Evolutionary conservation across 306 rosid genomes (phyloP).

Genomic region (Lablab purpureus): DNA sequence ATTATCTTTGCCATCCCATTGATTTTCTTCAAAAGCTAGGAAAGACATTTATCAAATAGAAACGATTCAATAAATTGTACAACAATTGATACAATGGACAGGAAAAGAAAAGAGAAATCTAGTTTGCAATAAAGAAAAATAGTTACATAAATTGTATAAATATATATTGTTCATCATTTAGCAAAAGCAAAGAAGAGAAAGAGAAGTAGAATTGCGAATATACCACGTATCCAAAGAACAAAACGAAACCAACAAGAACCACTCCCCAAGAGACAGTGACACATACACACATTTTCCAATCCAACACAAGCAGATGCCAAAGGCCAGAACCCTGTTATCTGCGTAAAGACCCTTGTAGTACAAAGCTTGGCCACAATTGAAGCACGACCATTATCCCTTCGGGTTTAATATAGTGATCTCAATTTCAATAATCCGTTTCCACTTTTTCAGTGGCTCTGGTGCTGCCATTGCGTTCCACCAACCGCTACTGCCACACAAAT

Average conservation of each 20-base stretch:
- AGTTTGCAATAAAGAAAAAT: too few species aligned
- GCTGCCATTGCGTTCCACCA: constrained; percentile 52
- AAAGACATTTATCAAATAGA: too few species aligned
- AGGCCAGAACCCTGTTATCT: constrained; percentile 53
- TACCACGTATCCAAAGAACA: background rate
- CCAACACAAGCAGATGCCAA: constrained; percentile 28
- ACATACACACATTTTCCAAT: constrained; percentile 17
- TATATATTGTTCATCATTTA: too few species aligned
- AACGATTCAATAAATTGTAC: too few species aligned
- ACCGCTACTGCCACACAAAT: constrained; percentile 60
- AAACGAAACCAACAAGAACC: constrained; percentile 52
- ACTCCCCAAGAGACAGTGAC: constrained; percentile 47
- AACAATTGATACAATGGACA: too few species aligned
- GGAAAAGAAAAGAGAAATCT: too few species aligned
- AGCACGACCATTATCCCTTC: constrained; percentile 69
- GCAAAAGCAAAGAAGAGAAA: background rate
- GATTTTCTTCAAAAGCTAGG: too few species aligned
- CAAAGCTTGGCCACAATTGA: constrained; percentile 82
- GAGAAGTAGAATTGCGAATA: background rate
- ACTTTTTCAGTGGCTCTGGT: constrained; percentile 84
- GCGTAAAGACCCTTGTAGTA: constrained; percentile 30
- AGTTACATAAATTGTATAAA: too few species aligned
- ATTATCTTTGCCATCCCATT: too few species aligned
- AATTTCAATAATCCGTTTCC: constrained; percentile 58
- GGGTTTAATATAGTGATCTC: constrained; percentile 11